Evolutionary conservation across 2,329 filamentous ascomycete genomes (phyloP), one percentile per base, ranked within the genome.

Genomic region (Fusarium multiceps): DNA sequence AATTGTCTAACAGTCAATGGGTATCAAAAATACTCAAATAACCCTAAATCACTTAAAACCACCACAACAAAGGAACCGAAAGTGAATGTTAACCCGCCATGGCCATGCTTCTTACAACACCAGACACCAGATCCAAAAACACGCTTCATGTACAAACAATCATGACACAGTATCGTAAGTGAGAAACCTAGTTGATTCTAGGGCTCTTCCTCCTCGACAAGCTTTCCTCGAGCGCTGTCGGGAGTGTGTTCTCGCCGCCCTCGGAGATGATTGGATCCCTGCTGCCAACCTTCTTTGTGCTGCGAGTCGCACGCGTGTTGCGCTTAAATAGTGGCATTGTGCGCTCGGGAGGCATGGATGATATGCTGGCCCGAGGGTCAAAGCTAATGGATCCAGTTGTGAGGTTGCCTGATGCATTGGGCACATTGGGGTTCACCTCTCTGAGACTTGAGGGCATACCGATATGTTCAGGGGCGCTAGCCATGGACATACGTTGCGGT

Each of bases 171-270:
- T 27, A 49, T 41, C 18, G 23, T 46, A 23, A 45, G 14, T 34
- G 20, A 23, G 20, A 47, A 14, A 30, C 41, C 69, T 67, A 82
- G 54, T 81, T 82, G 59, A 88, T 74, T 58, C 87, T 78, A 6
- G 87, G 85, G 68, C 87, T 88, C 80, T 88, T 88, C 75, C 87
- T 84, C 77, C 83, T 83, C 59, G 81, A 79, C 28, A 81, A 66
- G 53, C 84, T 83, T 75, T 85, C 80, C 21, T 81, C 79, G 66
- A 86, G 82, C n/a, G 80, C 78, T 51, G 78, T 67, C 10, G 81
- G 80, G 40, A 84, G 82, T 59, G 86, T 65, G 62, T 88, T 88
- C 77, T 88, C 86, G 45, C 84, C 77, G 9, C 85, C 86, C 49
- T 86, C 84, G 1, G 76, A 76, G 45, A 79, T 64, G 32, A 78